phyloP scores from a whole-genome alignment of 2,329 filamentous ascomycete species.

The Hymenoscyphus fraxineus region DNA sequence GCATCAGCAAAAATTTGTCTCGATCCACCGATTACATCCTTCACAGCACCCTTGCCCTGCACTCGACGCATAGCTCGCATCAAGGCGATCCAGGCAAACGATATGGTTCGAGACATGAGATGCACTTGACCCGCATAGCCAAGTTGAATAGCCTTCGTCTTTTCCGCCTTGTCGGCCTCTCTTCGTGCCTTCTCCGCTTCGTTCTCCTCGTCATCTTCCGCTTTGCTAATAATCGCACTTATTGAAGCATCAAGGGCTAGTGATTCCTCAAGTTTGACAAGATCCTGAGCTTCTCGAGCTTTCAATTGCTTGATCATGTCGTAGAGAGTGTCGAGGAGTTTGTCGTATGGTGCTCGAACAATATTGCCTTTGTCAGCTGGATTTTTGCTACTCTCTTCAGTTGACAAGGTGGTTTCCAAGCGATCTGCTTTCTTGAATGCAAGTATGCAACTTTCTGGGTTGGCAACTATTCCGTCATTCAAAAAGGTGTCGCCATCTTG shows the following conservation, averaged over 20 bases:
- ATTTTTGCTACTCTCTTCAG: constrained; percentile 68
- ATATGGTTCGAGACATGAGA: constrained; percentile 77
- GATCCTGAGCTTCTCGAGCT: constrained; percentile 55
- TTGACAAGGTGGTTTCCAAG: constrained; percentile 72
- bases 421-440: constrained; percentile 87
- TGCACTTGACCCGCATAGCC: constrained; percentile 70
- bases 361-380: constrained; percentile 58
- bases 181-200: constrained; percentile 36
- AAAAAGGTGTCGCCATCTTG: constrained; percentile 67
- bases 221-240: constrained; percentile 41
- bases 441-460: constrained; percentile 88
- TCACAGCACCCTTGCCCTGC: constrained; percentile 70
- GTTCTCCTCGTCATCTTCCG: constrained; percentile 48
- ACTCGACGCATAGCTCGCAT: constrained; percentile 92
- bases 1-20: constrained; percentile 88
- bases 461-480: constrained; percentile 76
- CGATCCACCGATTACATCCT: constrained; percentile 53
- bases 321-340: constrained; percentile 82
- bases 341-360: constrained; percentile 76
- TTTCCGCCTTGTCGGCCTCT: constrained; percentile 52
- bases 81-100: constrained; percentile 90
- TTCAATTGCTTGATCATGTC: constrained; percentile 73
- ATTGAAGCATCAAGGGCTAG: constrained; percentile 33
- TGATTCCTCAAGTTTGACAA: constrained; percentile 54
- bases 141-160: constrained; percentile 58